Base-by-base conservation (phyloP, 2,329 filamentous ascomycete genomes). In the Curvularia eragrostidis region DNA sequence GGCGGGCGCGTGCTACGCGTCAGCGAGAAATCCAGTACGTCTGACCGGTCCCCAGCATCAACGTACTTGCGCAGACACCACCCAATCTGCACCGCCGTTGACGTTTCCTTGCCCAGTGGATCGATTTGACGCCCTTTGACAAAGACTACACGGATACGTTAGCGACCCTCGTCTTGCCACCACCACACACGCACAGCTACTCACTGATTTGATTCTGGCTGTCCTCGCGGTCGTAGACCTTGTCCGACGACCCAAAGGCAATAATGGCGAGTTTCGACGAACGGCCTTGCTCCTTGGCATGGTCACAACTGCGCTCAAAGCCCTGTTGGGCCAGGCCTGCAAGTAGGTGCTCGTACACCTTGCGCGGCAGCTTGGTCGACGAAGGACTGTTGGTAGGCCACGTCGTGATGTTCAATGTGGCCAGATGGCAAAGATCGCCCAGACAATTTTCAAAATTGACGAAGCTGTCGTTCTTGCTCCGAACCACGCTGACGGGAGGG, bases 371-470 rank as follows among this genome's bases (percentile, higher is more conserved):
- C 28, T 77, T 71, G 7, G 66, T 69, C 43, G 77, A 74, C 3
- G 73, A 77, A 1, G 78, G 78, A 38, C 70, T 74, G 60, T 79
- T 81, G 21, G 65, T 80, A 5, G 81, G 81, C 78, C 81, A 83
- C 4, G 78, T 81, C 0, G 79, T 80, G 59, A 83, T 79, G 58
- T 83, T 80, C 18, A 83, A 68, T 0, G 81, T 82, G 4, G 79
- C 72, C 8, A 83, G 70, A 30, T 78, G 65, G 9, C 70, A 66
- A 12, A 83, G 67, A 18, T 77, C 69, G 21, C 71, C 72, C 1
- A 78, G 61, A 41, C 74, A 78, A 42, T 70, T 74, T 71, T 81
- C 78, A 51, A 78, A 82, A 19, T 75, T 69, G 57, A 73, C 66
- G 66, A 81, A 82, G n/a, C 75, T 74, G 15, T 78, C 75, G 46